Base-by-base conservation (phyloP, 2,329 filamentous ascomycete species). In the Ophiocordyceps camponoti-leonardi region DNA sequence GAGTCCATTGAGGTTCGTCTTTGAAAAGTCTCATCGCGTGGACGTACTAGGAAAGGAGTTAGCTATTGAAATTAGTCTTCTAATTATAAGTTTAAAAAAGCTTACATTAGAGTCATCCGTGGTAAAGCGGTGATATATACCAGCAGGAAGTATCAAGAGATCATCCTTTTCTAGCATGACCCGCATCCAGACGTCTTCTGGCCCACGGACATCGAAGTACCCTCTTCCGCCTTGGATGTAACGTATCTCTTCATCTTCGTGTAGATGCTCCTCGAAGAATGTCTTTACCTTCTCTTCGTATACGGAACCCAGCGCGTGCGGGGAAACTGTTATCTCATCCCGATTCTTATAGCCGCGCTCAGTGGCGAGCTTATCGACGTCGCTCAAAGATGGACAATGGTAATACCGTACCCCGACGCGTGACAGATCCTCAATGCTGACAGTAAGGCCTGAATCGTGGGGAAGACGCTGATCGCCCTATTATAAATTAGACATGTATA, bases 1-100 rank as follows among this genome's bases (percentile, higher is more conserved):
- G 84, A 33, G 87, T 96, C 92, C 92, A 98, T 67, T 96, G 95
- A 31, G 92, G 92, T 65, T 96, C 88, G 52, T 96, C 92, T 68
- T 96, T 88, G 75, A 96, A 98, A 44, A 98, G 71, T 47, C 92
- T 77, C 86, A 96, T 90, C 14, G 92, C 92, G 59, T 93, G 85
- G 53, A 94, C 86, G 59, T 90, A 95, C 88, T 95, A 53, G 4
- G 5, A 7, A 7, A 16, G 31, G 3, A n/a, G 10, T 35, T 43
- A 42, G 41, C 41, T 14, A 1, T 43, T 45, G 12, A 18, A 4
- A 22, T 19, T 28, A 10, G n/a, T 18, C 14, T 40, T 11, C n/a
- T n/a, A n/a, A 37, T 16, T 31, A 35, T 6, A 22, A 18, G 7
- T 26, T 6, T 35, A 13, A 19, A 19, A n/a, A 33, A 49, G n/a